Evolutionary conservation across 352 stramenopile genomes (phyloP), one percentile per base, ranked within the genome.

Genomic region (Phytopythium ostracodes): DNA sequence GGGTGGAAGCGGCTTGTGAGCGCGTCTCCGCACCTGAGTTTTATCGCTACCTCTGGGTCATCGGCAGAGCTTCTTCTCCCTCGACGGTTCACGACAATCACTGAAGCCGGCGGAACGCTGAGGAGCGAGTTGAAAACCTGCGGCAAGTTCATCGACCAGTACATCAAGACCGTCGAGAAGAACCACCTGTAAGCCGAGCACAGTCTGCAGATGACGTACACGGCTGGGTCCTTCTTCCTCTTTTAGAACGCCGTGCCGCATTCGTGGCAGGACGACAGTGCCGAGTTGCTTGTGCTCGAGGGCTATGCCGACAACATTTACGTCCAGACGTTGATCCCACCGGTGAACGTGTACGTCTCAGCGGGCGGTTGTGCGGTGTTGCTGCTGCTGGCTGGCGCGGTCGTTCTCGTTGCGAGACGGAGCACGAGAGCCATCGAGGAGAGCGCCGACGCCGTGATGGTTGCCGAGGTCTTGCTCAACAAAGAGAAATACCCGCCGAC

Each of bases 151-250:
- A 27, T 49, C 24, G 59, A 73, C 42, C 49, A 58, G 14, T 62
- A 47, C 14, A 36, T 66, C 24, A 59, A 56, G 1, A 50, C 11
- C 25, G 49, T 71, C n/a, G 64, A 76, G 27, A 67, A 62, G 49
- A 80, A 80, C 25, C 69, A 82, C 10, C n/a, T 80, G 35, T 80
- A 83, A 59, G 70, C 77, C 22, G 72, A 80, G 24, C 43, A 63
- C 36, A 76, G 62, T 10, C 60, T 81, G 15, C 75, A 81, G 49
- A 52, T 67, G 6, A 57, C 65, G n/a, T 77, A 81, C 46, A 79
- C 70, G 0, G 51, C 69, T 0, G 72, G 70, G 1, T 63, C 72
- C 18, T 79, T 67, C 60, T 79, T 68, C 29, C 43, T 79, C 17
- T 79, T 75, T 58, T 67, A 83, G 35, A 70, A 73, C 35, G 75